Conservation (phyloP, 768 basidiomycete species). For the Tulasnella sp. region DNA sequence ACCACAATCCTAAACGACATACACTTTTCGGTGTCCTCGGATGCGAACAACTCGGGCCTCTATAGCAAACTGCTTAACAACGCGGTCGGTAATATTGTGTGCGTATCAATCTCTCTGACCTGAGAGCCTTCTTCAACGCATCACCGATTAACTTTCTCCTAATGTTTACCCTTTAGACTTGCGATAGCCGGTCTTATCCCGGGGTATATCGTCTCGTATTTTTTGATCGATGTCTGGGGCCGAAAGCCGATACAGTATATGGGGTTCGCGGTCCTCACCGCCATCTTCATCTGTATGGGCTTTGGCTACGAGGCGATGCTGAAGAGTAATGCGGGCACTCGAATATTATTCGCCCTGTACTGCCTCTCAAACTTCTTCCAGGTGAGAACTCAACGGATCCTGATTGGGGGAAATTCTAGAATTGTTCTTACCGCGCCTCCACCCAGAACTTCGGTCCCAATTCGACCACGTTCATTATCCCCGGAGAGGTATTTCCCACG, state of each 20-base stretch:
- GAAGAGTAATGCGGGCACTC: slow-evolving; percentile 23
- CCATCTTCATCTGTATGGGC: slow-evolving; percentile 24
- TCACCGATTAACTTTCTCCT: no score
- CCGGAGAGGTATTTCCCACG: slow-evolving; percentile 32
- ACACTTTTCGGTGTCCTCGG: slow-evolving; percentile 25
- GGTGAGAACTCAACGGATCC: no score
- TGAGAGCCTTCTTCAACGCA: no score
- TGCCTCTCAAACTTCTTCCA: slow-evolving; percentile 31
- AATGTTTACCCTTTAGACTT: slow-evolving; percentile 12
- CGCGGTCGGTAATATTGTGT: slow-evolving; percentile 42
- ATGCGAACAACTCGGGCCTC: slow-evolving; percentile 19
- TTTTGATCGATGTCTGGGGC: slow-evolving; percentile 28
- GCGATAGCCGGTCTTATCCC: slow-evolving; percentile 31
- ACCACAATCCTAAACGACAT: slow-evolving; percentile 19
- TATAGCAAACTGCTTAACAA: slow-evolving; percentile 26
- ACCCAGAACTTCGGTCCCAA: slow-evolving; percentile 22
- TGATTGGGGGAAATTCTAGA: not conserved
- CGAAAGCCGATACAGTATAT: slow-evolving; percentile 30
- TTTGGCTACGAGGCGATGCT: slow-evolving; percentile 29
- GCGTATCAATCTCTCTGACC: not conserved
- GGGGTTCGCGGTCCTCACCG: slow-evolving; percentile 27
- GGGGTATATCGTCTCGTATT: slow-evolving; percentile 29
- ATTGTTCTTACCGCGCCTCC: no score
- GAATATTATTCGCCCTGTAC: slow-evolving; percentile 28
- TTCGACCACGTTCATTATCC: slow-evolving; percentile 28